These are phyloP conservation scores for Hypomontagnella monticulosa DNA, from an alignment of 495 filamentous ascomycete genomes.

Conservation along the genomic window DNA sequence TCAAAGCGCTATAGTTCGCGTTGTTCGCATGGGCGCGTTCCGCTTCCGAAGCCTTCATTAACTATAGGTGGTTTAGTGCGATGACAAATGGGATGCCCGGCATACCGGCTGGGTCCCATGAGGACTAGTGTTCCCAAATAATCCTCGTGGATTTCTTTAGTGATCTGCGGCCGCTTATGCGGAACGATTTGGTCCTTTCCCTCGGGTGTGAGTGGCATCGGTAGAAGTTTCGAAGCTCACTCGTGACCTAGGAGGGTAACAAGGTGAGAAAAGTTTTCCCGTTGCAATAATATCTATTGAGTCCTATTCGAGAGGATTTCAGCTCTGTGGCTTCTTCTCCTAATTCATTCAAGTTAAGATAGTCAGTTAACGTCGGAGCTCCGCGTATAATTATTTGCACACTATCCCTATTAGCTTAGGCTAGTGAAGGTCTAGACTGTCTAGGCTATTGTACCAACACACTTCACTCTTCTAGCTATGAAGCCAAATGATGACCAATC, in stretches of 20 bases:
- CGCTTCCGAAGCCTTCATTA: background rate
- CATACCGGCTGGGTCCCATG: background rate
- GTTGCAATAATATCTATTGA: no score
- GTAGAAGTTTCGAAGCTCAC: no score
- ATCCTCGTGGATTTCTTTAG: background rate
- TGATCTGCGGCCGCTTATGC: conserved; percentile 17
- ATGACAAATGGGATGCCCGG: background rate
- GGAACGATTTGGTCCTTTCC: background rate
- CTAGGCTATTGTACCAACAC: no score
- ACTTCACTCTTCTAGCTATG: no score
- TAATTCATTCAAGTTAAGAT: no score
- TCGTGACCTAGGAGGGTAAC: background rate
- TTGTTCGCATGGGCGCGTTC: background rate
- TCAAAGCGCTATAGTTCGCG: conserved; percentile 18
- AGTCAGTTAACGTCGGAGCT: no score
- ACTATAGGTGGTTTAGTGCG: background rate
- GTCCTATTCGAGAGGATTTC: no score
- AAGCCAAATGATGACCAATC: no score
- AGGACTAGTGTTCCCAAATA: background rate
- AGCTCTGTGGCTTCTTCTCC: no score
- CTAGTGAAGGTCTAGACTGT: no score
- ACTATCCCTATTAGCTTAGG: no score
- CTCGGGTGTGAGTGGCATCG: background rate
- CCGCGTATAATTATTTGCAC: no score
- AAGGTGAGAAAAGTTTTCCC: background rate